These are phyloP conservation scores for Magnaporthiopsis poae DNA, from an alignment of 2,329 filamentous ascomycete species.

Conservation along the genomic window DNA sequence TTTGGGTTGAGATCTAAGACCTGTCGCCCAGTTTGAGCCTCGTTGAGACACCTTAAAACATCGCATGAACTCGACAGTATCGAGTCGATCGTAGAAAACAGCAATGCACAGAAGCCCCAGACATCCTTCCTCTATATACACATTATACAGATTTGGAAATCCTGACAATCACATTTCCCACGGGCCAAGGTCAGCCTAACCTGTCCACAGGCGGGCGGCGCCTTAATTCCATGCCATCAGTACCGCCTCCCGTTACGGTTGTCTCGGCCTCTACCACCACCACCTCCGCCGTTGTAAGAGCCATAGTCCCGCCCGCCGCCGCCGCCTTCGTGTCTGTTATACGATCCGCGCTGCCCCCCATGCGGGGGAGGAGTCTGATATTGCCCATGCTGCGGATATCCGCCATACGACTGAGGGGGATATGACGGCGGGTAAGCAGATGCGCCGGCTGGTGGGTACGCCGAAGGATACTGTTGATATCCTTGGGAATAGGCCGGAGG, in stretches of 20 bases:
- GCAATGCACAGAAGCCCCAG: not conserved
- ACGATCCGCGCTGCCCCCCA: not conserved
- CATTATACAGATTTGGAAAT: not conserved
- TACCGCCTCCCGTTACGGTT: slow-evolving; percentile 11
- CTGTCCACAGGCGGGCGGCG: not conserved
- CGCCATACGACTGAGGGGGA: not conserved
- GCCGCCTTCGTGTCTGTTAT: slow-evolving; percentile 9
- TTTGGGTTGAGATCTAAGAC: not conserved
- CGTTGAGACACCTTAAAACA: not conserved
- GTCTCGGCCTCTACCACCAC: slow-evolving; percentile 5
- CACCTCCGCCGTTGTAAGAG: not conserved
- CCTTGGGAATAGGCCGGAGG: slow-evolving; percentile 1
- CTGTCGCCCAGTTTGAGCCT: not conserved
- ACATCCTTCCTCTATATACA: not conserved
- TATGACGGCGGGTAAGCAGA: slow-evolving; percentile 7
- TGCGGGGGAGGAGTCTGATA: slow-evolving; percentile 4
- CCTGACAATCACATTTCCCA: not conserved
- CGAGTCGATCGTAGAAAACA: not conserved
- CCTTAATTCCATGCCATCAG: not conserved
- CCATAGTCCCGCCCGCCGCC: slow-evolving; percentile 4
- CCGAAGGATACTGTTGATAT: slow-evolving; percentile 2
- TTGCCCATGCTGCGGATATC: not conserved
- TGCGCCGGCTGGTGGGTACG: slow-evolving; percentile 1
- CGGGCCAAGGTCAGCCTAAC: not conserved
- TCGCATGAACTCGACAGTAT: not conserved